These are phyloP conservation scores for Vicia sativa DNA, from an alignment of 306 rosid genomes.

Conservation along the genomic window DNA sequence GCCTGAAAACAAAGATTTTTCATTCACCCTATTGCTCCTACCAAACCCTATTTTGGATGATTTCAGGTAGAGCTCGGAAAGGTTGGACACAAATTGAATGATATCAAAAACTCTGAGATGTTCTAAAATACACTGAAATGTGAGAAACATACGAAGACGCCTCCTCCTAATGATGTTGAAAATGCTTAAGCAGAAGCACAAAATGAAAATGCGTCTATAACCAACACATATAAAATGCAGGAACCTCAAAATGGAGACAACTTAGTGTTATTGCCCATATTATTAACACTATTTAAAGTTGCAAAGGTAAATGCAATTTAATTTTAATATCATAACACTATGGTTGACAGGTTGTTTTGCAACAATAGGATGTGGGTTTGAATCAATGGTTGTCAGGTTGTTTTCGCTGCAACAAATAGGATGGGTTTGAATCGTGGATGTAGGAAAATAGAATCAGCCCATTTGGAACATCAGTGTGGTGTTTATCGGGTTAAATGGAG, in stretches of 20 bases:
- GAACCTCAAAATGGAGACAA: neutral
- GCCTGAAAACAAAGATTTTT: neutral
- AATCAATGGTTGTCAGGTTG: neutral
- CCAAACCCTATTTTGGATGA: slow-evolving; percentile 7
- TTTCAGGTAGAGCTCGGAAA: slow-evolving; percentile 13
- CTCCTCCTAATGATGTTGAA: slow-evolving; percentile 10
- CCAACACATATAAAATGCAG: neutral
- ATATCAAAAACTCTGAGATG: slow-evolving; percentile 2
- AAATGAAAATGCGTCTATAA: neutral
- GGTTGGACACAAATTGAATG: neutral
- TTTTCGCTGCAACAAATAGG: neutral
- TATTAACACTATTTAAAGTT: slow-evolving; percentile 1
- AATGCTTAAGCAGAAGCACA: neutral
- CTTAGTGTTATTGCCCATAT: neutral
- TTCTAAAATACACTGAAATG: slow-evolving; percentile 18
- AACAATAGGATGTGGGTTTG: too few relatives aligned
- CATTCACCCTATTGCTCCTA: slow-evolving; percentile 5
- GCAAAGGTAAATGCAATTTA: neutral
- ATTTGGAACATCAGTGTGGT: too few relatives aligned
- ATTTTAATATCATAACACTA: neutral
- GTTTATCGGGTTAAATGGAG: too few relatives aligned
- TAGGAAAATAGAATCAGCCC: neutral
- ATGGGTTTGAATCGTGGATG: neutral
- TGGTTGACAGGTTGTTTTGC: too few relatives aligned
- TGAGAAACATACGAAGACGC: slow-evolving; percentile 1